These are phyloP conservation scores for Rhododendron ovatum DNA, from an alignment of 148 eudicot species.

Conservation along the genomic window DNA sequence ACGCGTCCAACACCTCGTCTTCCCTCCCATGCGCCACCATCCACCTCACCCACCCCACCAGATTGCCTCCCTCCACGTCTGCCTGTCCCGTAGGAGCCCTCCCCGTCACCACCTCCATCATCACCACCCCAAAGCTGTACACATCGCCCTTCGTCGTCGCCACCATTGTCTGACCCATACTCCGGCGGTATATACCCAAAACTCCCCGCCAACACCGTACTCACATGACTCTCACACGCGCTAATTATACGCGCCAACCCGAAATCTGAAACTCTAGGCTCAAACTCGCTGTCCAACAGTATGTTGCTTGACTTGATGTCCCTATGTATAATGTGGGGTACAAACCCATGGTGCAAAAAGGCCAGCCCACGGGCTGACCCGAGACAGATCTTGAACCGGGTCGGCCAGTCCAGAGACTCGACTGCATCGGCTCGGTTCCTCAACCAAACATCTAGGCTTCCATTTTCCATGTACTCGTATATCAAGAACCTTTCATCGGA, in stretches of 20 bases:
- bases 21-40: constrained; percentile 55
- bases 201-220: constrained; percentile 80
- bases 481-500: constrained; percentile 76
- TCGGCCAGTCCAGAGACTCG: constrained; percentile 83
- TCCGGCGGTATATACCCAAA: constrained; percentile 96
- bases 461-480: constrained; percentile 93
- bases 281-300: constrained; percentile 59
- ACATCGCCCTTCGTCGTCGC: constrained; percentile 82
- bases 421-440: constrained; percentile 76
- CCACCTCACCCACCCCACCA: constrained; percentile 91
- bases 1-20: constrained; percentile 55
- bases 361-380: constrained; percentile 91
- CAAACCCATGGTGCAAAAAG: constrained; percentile 89
- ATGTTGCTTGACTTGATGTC: constrained; percentile 95
- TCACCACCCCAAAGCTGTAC: constrained; percentile 92
- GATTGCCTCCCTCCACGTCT: constrained; percentile 83
- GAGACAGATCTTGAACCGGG: constrained; percentile 73
- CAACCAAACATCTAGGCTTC: constrained; percentile 90
- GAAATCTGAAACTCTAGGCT: constrained; percentile 85
- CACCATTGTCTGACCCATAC: constrained; percentile 80
- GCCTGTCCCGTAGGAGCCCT: constrained; percentile 79
- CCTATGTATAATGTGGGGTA: constrained; percentile 89
- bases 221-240: constrained; percentile 92
- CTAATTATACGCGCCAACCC: constrained; percentile 90
- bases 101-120: constrained; percentile 87